Base-by-base conservation (phyloP, 2,329 filamentous ascomycete species). In the Pseudogymnoascus destructans region DNA sequence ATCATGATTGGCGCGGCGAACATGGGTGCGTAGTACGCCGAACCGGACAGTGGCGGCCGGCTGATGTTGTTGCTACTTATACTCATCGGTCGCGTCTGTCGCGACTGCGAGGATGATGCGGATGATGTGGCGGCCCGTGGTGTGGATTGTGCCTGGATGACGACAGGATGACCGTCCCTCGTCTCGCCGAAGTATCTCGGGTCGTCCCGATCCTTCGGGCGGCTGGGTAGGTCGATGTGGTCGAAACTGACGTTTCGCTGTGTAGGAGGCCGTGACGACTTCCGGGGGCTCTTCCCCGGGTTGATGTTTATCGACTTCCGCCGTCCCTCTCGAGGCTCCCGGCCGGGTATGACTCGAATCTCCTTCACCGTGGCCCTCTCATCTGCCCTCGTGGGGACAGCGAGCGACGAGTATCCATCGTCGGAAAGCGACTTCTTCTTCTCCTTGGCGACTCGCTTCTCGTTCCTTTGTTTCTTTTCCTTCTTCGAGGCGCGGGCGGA, bases 21-120 rank as follows among this genome's bases (percentile, higher is more conserved):
- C 2, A 49, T n/a, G 40, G 52, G 63, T 27, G 60, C 64, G 57
- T 59, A 59, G 52, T 57, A 65, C 6, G 65, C 65, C 5, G 65
- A 67, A 11, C 19, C 56, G 13, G 66, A 65, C 10, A 65, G 40
- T 21, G 67, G 67, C 59, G 65, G 66, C 9, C 62, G 60, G 58
- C 17, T 25, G 33, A 11, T 9, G 17, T 21, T 13, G 27, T 11
- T 21, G 19, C 55, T 27, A 19, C 33, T 23, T 8, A 17, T 13
- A 5, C 55, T 57, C 33, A 33, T 30, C 17, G 55, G 55, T 57
- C 55, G 17, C 40, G 23, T 3, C 21, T 57, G 55, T 9, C 55
- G 25, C 15, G 55, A 23, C 19, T 21, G 32, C 13, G 32, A 33
- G 11, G 25, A 57, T 7, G 19, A 25, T 8, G 21, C 17, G 25